phyloP scores from a whole-genome alignment of 2,329 filamentous ascomycete genomes.

The Exophiala mesophila region DNA sequence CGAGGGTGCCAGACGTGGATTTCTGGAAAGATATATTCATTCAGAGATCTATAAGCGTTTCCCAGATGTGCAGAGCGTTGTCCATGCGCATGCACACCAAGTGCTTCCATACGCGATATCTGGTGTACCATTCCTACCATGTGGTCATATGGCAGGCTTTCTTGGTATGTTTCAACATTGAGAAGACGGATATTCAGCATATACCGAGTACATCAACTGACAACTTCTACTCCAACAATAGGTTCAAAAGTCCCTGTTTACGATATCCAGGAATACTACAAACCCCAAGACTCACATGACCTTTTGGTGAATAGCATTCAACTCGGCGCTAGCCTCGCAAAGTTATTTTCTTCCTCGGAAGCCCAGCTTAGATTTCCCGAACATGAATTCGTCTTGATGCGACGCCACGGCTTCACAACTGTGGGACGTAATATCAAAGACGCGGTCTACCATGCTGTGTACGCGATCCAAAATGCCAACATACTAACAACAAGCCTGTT shows the following conservation, averaged over 20 bases:
- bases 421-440: conserved; percentile 36
- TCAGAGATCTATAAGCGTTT: conserved; percentile 45
- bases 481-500: conserved; percentile 41
- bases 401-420: conserved; percentile 43
- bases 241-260: too few species aligned
- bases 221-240: too few species aligned
- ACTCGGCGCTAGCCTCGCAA: conserved; percentile 35
- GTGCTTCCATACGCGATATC: conserved; percentile 41
- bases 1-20: conserved; percentile 36
- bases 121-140: conserved; percentile 38
- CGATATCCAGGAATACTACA: conserved; percentile 31
- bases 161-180: too few species aligned
- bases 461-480: conserved; percentile 42
- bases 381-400: conserved; percentile 42
- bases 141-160: conserved; percentile 44
- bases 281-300: conserved; percentile 31
- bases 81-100: conserved; percentile 44
- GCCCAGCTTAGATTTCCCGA: conserved; percentile 11
- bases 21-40: conserved; percentile 45
- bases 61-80: conserved; percentile 36
- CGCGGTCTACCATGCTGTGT: conserved; percentile 42
- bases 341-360: conserved; percentile 28
- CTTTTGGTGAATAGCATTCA: conserved; percentile 36
- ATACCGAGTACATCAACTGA: too few species aligned
- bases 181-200: too few species aligned